Evolutionary conservation across 2,329 filamentous ascomycete genomes (phyloP).

Genomic region (Pyrenophora seminiperda): DNA sequence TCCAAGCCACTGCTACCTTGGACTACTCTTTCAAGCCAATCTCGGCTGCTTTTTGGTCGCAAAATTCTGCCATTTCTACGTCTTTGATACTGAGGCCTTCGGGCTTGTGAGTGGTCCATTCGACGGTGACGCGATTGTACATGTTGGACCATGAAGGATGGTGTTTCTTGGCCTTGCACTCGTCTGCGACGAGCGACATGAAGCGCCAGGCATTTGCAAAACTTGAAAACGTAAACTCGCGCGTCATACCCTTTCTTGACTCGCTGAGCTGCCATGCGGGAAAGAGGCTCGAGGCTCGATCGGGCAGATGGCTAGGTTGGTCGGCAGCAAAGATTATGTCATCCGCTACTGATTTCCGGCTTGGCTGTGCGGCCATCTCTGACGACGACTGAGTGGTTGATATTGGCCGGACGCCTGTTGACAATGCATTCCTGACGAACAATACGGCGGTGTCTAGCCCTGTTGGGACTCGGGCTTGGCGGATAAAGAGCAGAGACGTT

Average conservation of each 20-base stretch:
- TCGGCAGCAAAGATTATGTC: conserved; percentile 35
- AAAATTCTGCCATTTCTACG: conserved; percentile 46
- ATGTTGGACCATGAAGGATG: conserved; percentile 45
- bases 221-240: conserved; percentile 36
- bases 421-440: background rate
- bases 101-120: conserved; percentile 47
- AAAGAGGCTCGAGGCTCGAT: conserved; percentile 30
- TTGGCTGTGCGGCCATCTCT: conserved; percentile 2
- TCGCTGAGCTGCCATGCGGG: conserved; percentile 33
- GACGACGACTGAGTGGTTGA: conserved; percentile 4
- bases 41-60: conserved; percentile 34
- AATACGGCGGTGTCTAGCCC: background rate
- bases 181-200: conserved; percentile 42
- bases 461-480: background rate
- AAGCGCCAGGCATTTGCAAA: conserved; percentile 43
- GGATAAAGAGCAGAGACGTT: conserved; percentile 8
- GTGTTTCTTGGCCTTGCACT: conserved; percentile 41
- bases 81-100: conserved; percentile 44
- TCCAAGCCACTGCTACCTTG: background rate
- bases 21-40: conserved; percentile 31
- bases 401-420: conserved; percentile 14
- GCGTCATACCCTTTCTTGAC: conserved; percentile 33
- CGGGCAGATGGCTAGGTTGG: conserved; percentile 35
- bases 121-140: conserved; percentile 41
- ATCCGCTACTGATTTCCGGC: background rate